phyloP scores from a whole-genome alignment of 371 early-diverging fungal species.

The Phascolomyces articulosus region DNA sequence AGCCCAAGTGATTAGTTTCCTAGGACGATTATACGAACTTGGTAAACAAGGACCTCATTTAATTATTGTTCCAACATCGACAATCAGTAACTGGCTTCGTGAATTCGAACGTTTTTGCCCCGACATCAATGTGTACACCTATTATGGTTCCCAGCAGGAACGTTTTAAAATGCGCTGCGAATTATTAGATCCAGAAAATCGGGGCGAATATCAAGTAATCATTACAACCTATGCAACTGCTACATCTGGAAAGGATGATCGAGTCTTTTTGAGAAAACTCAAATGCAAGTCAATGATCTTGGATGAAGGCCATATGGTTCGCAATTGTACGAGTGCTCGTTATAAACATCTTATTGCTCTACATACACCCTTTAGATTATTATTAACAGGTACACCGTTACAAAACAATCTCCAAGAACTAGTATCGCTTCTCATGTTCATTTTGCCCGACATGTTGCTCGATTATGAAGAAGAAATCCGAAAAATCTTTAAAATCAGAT shows the following conservation, averaged over 20 bases:
- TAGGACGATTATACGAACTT: conserved; percentile 67
- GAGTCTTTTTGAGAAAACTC: conserved; percentile 69
- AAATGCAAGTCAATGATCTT: conserved; percentile 72
- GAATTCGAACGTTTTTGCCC: conserved; percentile 85
- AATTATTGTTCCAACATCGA: conserved; percentile 91
- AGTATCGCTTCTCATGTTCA: conserved; percentile 87
- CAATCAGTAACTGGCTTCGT: conserved; percentile 87
- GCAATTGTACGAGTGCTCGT: conserved; percentile 78
- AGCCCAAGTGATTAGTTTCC: conserved; percentile 90
- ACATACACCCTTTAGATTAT: conserved; percentile 64
- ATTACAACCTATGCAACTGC: conserved; percentile 84
- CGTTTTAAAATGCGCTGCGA: conserved; percentile 59
- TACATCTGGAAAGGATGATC: conserved; percentile 71
- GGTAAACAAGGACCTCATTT: conserved; percentile 75
- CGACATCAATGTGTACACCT: conserved; percentile 60
- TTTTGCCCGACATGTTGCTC: conserved; percentile 89
- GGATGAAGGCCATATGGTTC: conserved; percentile 97
- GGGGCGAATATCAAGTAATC: conserved; percentile 44
- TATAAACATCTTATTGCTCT: conserved; percentile 78
- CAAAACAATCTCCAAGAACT: conserved; percentile 90
- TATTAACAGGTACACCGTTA: conserved; percentile 80
- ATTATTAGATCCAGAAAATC: conserved; percentile 30
- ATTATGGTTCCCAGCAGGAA: conserved; percentile 76
- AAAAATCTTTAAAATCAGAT: conserved; percentile 59
- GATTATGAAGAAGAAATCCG: conserved; percentile 58